These are phyloP conservation scores for Paracamarosporium sp. DNA, from an alignment of 2,329 filamentous ascomycete genomes.

Conservation along the genomic window DNA sequence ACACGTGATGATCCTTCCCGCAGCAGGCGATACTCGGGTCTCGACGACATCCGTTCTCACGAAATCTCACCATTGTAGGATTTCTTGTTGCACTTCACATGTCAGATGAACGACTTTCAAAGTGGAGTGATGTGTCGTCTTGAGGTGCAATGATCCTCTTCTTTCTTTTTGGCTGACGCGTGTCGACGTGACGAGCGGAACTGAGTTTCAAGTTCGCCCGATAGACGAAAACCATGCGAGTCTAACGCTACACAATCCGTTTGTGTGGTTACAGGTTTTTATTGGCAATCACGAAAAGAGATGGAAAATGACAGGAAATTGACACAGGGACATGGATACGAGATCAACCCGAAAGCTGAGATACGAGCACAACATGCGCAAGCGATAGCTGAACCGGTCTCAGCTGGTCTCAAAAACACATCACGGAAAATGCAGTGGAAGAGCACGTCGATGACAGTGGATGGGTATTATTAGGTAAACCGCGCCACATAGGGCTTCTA, in stretches of 20 bases:
- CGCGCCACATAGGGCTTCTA: constrained; percentile 4
- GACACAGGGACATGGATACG: no score
- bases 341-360: no score
- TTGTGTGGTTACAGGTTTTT: not conserved
- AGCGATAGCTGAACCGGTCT: not conserved
- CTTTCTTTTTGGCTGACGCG: not conserved
- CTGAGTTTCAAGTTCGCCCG: not conserved
- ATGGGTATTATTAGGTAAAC: constrained; percentile 7
- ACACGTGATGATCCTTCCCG: not conserved
- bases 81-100: not conserved
- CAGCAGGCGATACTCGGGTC: not conserved
- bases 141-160: not conserved
- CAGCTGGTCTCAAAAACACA: not conserved
- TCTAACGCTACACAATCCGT: not conserved
- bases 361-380: not conserved
- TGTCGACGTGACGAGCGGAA: not conserved
- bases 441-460: not conserved
- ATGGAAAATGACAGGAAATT: no score
- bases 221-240: not conserved
- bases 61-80: not conserved
- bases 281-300: no score
- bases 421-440: not conserved
- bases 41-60: not conserved
- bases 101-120: not conserved
- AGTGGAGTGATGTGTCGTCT: not conserved